Conservation (phyloP, 164 flowering plant species). For the Piper betle region DNA sequence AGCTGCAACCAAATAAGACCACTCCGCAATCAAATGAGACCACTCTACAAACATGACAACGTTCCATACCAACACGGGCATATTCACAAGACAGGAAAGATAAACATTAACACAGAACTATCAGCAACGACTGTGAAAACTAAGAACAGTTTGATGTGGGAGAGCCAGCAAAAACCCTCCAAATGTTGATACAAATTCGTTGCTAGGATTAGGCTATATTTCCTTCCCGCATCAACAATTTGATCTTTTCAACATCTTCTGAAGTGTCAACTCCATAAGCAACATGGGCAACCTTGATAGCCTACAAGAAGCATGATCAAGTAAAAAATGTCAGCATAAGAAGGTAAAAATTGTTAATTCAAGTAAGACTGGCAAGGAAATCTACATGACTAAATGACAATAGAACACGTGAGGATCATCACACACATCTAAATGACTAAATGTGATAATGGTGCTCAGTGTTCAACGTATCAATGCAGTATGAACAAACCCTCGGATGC, state of each 20-base stretch:
- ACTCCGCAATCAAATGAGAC: too few species aligned
- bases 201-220: conserved; percentile 11
- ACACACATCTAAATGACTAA: neutral
- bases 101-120: too few species aligned
- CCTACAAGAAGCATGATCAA: conserved; percentile 12
- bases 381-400: neutral
- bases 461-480: neutral
- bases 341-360: too few species aligned
- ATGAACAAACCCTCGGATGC: neutral
- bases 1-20: too few species aligned
- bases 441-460: neutral
- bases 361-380: too few species aligned
- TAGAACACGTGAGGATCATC: too few species aligned
- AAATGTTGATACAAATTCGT: too few species aligned
- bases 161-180: neutral
- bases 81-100: too few species aligned
- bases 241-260: conserved; percentile 32
- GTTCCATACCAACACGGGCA: too few species aligned
- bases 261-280: conserved; percentile 35
- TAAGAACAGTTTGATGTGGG: too few species aligned
- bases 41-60: too few species aligned
- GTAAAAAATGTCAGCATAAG: neutral
- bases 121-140: too few species aligned
- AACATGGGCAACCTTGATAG: conserved; percentile 32
- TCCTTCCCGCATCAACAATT: conserved; percentile 24